A percentile compares a stretch with the other conserved stretches of the same genome.
Conservation (phyloP, 78 protist species). For the Dictyostelium purpureum region DNA sequence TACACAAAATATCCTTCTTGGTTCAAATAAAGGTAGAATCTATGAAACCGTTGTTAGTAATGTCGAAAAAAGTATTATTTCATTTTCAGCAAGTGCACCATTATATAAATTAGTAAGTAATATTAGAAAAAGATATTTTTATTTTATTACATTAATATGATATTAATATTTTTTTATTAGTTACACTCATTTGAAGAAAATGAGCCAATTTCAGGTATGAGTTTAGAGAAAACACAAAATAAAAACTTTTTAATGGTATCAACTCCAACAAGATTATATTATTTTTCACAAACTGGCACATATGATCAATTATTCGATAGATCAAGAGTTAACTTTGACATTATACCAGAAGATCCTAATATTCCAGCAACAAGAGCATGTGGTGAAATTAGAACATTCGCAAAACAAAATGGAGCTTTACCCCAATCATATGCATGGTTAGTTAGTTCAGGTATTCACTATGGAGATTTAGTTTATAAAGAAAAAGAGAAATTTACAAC, state of each 20-base stretch:
- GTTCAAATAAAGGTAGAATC: slow-evolving; percentile 81
- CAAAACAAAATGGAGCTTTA: slow-evolving; percentile 33
- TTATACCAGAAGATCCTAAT: slow-evolving; percentile 69
- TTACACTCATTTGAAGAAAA: slow-evolving; percentile 55
- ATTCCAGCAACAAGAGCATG: slow-evolving; percentile 45
- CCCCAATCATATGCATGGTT: slow-evolving; percentile 86
- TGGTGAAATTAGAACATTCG: slow-evolving; percentile 69
- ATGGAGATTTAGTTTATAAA: slow-evolving; percentile 79
- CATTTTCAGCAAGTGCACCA: slow-evolving; percentile 15
- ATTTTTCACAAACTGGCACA: slow-evolving; percentile 65
- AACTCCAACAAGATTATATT: slow-evolving; percentile 82
- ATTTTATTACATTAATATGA: not conserved
- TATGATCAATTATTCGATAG: slow-evolving; percentile 63
- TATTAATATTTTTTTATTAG: not conserved
- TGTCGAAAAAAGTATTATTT: slow-evolving; percentile 42
- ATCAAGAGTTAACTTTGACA: slow-evolving; percentile 72
- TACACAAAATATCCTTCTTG: slow-evolving; percentile 76
- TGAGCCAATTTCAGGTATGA: slow-evolving; percentile 79
- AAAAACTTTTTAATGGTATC: slow-evolving; percentile 80
- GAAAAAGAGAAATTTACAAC: slow-evolving; percentile 75
- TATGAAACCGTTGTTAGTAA: slow-evolving; percentile 71
- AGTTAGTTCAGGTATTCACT: slow-evolving; percentile 77
- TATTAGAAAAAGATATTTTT: not conserved
- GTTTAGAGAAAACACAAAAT: slow-evolving; percentile 37
- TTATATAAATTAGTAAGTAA: slow-evolving; percentile 34